phyloP scores from a whole-genome alignment of 2,329 filamentous ascomycete genomes.

The Diaporthe aspalathi region DNA sequence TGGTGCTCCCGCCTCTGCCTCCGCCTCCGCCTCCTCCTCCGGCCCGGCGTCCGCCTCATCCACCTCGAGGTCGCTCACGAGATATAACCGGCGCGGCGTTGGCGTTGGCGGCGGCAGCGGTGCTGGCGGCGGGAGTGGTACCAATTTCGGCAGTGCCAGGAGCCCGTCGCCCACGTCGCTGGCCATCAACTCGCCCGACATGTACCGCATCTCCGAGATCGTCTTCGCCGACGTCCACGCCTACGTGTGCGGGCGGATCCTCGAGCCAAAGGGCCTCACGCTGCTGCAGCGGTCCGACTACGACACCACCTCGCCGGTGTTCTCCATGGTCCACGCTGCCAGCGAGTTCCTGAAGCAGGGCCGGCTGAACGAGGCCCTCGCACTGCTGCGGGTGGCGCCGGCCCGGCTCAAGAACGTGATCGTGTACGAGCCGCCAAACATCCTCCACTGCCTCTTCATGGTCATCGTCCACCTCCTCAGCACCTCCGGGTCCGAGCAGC shows the following conservation, averaged over 20 bases:
- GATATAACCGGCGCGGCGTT: neutral
- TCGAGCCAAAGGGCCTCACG: neutral
- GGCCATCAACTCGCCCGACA: constrained; percentile 30
- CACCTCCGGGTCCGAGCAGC: constrained; percentile 12
- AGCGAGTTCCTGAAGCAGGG: constrained; percentile 33
- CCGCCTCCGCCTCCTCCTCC: too few relatives aligned
- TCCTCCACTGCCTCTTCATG: constrained; percentile 35
- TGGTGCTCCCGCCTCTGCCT: neutral
- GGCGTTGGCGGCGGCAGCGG: too few relatives aligned
- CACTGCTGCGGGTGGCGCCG: constrained; percentile 32
- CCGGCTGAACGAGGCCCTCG: constrained; percentile 33
- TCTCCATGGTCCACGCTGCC: constrained; percentile 34
- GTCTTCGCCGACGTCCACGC: constrained; percentile 37
- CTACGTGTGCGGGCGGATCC: constrained; percentile 33
- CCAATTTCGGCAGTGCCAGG: too few relatives aligned
- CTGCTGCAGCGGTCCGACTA: constrained; percentile 11
- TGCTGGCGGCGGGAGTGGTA: neutral
- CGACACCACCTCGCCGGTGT: constrained; percentile 5
- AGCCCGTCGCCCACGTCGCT: constrained; percentile 31
- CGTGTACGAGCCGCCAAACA: constrained; percentile 23
- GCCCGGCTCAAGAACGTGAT: constrained; percentile 30
- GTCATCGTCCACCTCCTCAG: constrained; percentile 36
- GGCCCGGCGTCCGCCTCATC: neutral
- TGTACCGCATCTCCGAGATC: constrained; percentile 34
- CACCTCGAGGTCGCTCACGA: neutral